Conservation (phyloP, 495 filamentous ascomycete genomes). For the Aspergillus cristatus region DNA sequence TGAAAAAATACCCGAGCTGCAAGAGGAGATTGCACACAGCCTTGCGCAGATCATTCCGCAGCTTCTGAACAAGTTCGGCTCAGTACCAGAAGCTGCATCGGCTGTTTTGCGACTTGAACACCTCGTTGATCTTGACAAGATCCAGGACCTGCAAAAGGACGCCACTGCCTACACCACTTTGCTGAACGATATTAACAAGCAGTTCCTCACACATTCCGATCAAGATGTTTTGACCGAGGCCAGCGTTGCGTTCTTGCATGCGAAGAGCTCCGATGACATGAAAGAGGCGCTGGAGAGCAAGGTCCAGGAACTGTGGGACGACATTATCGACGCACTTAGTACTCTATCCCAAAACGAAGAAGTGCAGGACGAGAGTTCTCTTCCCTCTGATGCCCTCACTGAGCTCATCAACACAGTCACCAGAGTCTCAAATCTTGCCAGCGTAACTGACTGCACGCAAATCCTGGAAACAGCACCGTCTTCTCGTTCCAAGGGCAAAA, state of each 20-base stretch:
- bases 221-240: conserved; percentile 79
- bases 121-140: conserved; percentile 75
- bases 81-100: conserved; percentile 74
- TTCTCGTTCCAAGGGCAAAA: conserved; percentile 38
- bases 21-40: conserved; percentile 63
- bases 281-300: conserved; percentile 76
- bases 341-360: conserved; percentile 59
- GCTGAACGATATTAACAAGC: conserved; percentile 85
- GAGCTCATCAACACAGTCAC: conserved; percentile 71
- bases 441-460: conserved; percentile 64
- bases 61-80: conserved; percentile 85
- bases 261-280: conserved; percentile 74
- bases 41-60: conserved; percentile 72
- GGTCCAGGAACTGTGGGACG: conserved; percentile 76
- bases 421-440: conserved; percentile 74
- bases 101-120: conserved; percentile 82
- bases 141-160: conserved; percentile 82
- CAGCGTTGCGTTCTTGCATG: conserved; percentile 71
- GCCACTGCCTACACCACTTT: conserved; percentile 70
- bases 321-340: conserved; percentile 59
- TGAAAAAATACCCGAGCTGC: conserved; percentile 52
- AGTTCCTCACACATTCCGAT: conserved; percentile 85
- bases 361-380: conserved; percentile 49
- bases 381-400: conserved; percentile 50
- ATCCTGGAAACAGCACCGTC: conserved; percentile 54